Percentiles rank a stretch among this genome's conserved stretches.
phyloP scores from a whole-genome alignment of 176 grass and related monocot species.

The Phoenix dactylifera region DNA sequence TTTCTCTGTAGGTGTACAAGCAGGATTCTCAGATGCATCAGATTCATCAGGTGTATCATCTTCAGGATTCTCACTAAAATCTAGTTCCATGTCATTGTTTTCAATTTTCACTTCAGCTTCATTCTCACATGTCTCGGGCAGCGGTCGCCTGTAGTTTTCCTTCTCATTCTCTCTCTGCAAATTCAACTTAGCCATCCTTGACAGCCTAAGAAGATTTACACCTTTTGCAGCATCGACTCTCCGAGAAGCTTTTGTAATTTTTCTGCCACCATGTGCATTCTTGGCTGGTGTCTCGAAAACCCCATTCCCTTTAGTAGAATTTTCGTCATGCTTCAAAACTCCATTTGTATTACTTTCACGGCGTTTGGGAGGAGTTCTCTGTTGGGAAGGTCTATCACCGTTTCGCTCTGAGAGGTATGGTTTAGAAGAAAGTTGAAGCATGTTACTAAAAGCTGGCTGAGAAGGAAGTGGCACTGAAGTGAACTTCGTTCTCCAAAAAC shows the following conservation, averaged over 20 bases:
- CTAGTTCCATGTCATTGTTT: constrained; percentile 94
- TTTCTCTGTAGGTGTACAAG: constrained; percentile 34
- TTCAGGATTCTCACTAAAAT: constrained; percentile 90
- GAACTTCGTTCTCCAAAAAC: constrained; percentile 74
- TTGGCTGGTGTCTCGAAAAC: constrained; percentile 48
- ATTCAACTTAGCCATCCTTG: constrained; percentile 89
- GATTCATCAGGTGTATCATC: constrained; percentile 62
- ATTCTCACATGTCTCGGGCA: constrained; percentile 47
- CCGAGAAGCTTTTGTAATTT: constrained; percentile 40
- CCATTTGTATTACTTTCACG: constrained; percentile 28
- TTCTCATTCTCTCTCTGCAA: constrained; percentile 87
- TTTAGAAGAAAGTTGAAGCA: constrained; percentile 49
- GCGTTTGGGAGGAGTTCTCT: constrained; percentile 52
- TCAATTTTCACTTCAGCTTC: constrained; percentile 65
- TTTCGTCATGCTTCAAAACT: constrained; percentile 54
- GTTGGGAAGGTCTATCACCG: constrained; percentile 53
- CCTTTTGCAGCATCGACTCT: constrained; percentile 49
- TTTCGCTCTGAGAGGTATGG: constrained; percentile 58
- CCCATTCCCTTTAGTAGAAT: constrained; percentile 34
- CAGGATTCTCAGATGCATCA: constrained; percentile 51
- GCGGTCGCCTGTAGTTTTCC: constrained; percentile 77
- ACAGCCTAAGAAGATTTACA: constrained; percentile 87
- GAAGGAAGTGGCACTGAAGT: constrained; percentile 44
- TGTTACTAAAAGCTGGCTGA: constrained; percentile 66
- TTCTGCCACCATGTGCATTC: constrained; percentile 57